Conservation (phyloP, 805 yeast species). For the Zygoascus ofunaensis region DNA sequence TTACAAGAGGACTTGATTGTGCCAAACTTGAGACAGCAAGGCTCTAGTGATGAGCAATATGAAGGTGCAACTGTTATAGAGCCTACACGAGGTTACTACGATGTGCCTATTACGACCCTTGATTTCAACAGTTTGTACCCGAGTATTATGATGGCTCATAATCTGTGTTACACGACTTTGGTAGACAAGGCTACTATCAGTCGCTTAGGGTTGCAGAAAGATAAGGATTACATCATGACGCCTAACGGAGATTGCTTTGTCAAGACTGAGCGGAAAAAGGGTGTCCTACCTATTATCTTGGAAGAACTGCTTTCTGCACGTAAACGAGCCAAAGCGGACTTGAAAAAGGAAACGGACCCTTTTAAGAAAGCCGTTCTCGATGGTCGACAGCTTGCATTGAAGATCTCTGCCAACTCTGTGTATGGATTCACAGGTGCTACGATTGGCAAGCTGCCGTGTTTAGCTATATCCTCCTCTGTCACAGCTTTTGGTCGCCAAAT, state of each 20-base stretch:
- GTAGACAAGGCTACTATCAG: conserved; percentile 61
- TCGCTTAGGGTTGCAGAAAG: conserved; percentile 52
- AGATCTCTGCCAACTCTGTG: conserved; percentile 95
- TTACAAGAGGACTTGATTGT: conserved; percentile 75
- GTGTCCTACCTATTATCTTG: conserved; percentile 84
- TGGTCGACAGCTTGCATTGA: conserved; percentile 94
- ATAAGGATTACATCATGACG: conserved; percentile 70
- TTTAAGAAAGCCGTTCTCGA: conserved; percentile 87
- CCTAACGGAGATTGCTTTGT: conserved; percentile 93
- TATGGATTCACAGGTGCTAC: conserved; percentile 99
- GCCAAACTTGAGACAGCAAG: conserved; percentile 79
- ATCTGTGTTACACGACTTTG: conserved; percentile 88
- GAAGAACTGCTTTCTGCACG: conserved; percentile 85
- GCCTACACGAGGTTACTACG: conserved; percentile 91
- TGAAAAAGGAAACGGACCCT: conserved; percentile 89
- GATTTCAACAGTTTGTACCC: conserved; percentile 98
- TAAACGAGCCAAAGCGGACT: conserved; percentile 82
- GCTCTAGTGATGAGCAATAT: conserved; percentile 78
- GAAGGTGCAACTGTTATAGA: conserved; percentile 99
- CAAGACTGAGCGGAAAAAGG: conserved; percentile 57
- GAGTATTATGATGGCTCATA: conserved; percentile 98
- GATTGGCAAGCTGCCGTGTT: conserved; percentile 91
- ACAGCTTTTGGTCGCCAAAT: conserved; percentile 94
- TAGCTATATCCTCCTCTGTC: conserved; percentile 90
- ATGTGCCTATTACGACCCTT: conserved; percentile 92